Conservation (phyloP, 805 yeast species). For the Candida quercuum region DNA sequence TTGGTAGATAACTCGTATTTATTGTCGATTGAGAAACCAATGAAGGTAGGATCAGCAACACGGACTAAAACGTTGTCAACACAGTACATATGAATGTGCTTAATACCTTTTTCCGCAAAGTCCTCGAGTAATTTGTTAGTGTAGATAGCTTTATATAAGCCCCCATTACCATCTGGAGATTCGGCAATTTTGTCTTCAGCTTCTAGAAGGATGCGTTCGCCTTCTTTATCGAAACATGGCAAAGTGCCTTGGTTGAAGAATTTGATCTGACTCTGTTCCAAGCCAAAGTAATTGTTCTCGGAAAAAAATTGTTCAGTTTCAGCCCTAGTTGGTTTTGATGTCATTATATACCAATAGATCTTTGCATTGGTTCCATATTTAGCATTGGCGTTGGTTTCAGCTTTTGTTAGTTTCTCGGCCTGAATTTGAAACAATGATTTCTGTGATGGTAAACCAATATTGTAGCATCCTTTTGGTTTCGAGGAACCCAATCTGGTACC, state of each 20-base stretch:
- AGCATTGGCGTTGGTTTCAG: conserved; percentile 50
- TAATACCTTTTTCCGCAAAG: conserved; percentile 58
- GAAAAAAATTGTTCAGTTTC: conserved; percentile 71
- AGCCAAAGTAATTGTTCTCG: conserved; percentile 65
- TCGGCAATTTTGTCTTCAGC: conserved; percentile 54
- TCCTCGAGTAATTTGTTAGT: conserved; percentile 64
- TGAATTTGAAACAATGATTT: conserved; percentile 89
- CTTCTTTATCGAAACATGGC: conserved; percentile 78
- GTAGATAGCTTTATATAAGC: conserved; percentile 79
- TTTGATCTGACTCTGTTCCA: conserved; percentile 49
- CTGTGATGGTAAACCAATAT: conserved; percentile 77
- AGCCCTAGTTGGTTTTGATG: conserved; percentile 78
- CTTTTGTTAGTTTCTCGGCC: conserved; percentile 71
- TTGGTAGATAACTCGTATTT: conserved; percentile 79
- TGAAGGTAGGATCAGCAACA: conserved; percentile 82
- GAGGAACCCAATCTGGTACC: conserved; percentile 92
- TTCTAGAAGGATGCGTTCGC: conserved; percentile 63
- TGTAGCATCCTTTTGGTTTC: conserved; percentile 90
- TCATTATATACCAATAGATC: conserved; percentile 91
- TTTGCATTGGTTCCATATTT: conserved; percentile 24
- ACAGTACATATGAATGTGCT: conserved; percentile 94
- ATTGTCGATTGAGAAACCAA: conserved; percentile 76
- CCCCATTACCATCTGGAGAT: conserved; percentile 99
- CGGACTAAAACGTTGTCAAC: conserved; percentile 91
- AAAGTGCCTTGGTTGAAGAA: conserved; percentile 94